Percentiles rank a stretch among this genome's conserved stretches.
Evolutionary conservation across 2,329 filamentous ascomycete species (phyloP).

Genomic region (Colletotrichum orchidophilum): DNA sequence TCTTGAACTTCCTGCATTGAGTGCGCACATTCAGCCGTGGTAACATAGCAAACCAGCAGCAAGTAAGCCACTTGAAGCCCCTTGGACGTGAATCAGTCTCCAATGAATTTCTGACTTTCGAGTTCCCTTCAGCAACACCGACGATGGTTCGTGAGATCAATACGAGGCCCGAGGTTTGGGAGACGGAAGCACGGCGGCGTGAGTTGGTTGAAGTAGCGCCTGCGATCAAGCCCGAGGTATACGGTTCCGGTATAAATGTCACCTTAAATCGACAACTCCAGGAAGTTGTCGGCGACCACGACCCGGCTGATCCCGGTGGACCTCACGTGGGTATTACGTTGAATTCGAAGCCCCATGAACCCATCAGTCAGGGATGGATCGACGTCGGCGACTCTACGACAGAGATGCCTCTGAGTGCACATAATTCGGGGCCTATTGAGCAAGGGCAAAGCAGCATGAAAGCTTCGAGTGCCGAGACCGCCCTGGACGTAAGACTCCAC

Average conservation of each 20-base stretch:
- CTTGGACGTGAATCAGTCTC: too few relatives aligned
- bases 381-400: not conserved
- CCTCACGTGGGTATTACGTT: fast-evolving
- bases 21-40: not conserved
- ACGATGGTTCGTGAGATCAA: not conserved
- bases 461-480: too few relatives aligned
- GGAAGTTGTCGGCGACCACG: not conserved
- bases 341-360: not conserved
- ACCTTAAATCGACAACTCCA: not conserved
- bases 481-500: not conserved
- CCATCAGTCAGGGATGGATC: not conserved
- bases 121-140: not conserved
- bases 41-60: not conserved
- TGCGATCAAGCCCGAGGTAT: not conserved
- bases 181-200: not conserved
- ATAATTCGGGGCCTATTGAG: not conserved
- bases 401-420: not conserved
- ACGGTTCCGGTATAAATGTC: not conserved
- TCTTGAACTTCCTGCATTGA: too few relatives aligned
- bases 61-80: not conserved
- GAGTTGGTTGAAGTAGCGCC: not conserved
- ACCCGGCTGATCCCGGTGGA: not conserved
- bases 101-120: not conserved
- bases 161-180: not conserved
- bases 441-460: not conserved